Conservation (phyloP, 495 filamentous ascomycete species). For the Lophiostoma macrostomum region DNA sequence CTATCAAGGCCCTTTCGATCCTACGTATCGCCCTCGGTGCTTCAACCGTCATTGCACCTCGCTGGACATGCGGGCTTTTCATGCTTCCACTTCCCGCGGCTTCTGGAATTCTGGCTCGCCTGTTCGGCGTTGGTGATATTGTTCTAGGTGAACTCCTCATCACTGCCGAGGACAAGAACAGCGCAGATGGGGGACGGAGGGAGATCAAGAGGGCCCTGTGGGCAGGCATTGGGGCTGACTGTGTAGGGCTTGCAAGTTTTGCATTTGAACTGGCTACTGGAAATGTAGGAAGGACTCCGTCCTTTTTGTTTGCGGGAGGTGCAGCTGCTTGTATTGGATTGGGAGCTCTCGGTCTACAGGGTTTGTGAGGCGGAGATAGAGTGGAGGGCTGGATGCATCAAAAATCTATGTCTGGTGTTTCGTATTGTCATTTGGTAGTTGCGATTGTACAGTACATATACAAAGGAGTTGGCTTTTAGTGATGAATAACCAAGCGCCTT, state of each 20-base stretch:
- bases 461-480: no score
- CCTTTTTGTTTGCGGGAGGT: slow-evolving; percentile 9
- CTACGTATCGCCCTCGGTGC: slow-evolving; percentile 20
- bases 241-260: slow-evolving; percentile 11
- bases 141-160: slow-evolving; percentile 27
- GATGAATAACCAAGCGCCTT: no score
- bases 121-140: slow-evolving; percentile 25
- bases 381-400: background rate
- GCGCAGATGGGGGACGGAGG: slow-evolving; percentile 4
- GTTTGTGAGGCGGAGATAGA: slow-evolving; percentile 3
- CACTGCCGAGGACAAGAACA: slow-evolving; percentile 18
- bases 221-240: slow-evolving; percentile 18
- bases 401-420: background rate
- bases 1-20: slow-evolving; percentile 21
- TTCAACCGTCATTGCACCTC: slow-evolving; percentile 15
- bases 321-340: slow-evolving; percentile 3
- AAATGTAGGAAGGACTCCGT: slow-evolving; percentile 4
- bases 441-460: no score
- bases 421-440: no score
- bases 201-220: slow-evolving; percentile 28
- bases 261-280: slow-evolving; percentile 12
- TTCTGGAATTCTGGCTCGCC: slow-evolving; percentile 6
- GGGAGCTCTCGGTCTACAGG: slow-evolving; percentile 5
- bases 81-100: slow-evolving; percentile 6
- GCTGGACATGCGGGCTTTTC: slow-evolving; percentile 19